A percentile compares a stretch with the other conserved stretches of the same genome.
These are phyloP conservation scores for Fusarium hostae DNA, from an alignment of 2,329 filamentous ascomycete species.

Conservation along the genomic window DNA sequence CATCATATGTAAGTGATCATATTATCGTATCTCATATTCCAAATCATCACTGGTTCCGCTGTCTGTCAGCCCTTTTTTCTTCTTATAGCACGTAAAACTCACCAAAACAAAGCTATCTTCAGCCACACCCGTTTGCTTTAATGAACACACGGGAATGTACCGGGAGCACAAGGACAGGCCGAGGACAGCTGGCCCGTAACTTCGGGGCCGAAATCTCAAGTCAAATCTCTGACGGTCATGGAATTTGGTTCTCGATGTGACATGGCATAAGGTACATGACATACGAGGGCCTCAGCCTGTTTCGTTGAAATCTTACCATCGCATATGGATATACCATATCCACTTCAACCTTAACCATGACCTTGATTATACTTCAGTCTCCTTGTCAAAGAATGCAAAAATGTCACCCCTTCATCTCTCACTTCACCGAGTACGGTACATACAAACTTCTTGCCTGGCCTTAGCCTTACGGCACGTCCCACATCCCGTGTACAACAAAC, in stretches of 20 bases:
- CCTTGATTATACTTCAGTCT: background rate
- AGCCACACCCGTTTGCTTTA: constrained; percentile 25
- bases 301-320: background rate
- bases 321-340: background rate
- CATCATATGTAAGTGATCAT: background rate
- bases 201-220: constrained; percentile 20
- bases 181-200: background rate
- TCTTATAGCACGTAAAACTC: background rate
- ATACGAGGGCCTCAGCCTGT: constrained; percentile 7
- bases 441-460: background rate
- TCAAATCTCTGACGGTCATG: background rate
- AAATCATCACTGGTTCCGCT: background rate
- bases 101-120: background rate
- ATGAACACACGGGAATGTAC: background rate
- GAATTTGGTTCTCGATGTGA: background rate
- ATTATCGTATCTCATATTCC: background rate
- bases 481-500: constrained; percentile 18
- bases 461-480: constrained; percentile 21
- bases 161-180: background rate
- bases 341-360: background rate
- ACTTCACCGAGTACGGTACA: background rate
- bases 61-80: background rate
- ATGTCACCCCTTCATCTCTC: background rate
- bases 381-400: constrained; percentile 5
- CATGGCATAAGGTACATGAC: background rate